Conservation (phyloP, 805 yeast genomes). For the Kazachstania psychrophila region DNA sequence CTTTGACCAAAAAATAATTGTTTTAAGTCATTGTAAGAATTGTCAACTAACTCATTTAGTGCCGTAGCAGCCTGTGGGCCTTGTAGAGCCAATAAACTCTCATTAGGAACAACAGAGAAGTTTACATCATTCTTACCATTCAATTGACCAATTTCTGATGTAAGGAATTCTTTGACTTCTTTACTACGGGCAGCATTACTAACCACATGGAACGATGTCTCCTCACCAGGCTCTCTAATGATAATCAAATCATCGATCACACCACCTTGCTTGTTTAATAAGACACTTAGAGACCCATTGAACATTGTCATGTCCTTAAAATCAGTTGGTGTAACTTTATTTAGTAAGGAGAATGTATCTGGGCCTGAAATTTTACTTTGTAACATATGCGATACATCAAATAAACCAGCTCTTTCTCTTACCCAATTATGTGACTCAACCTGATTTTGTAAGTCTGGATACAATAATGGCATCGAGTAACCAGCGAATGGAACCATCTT, state of each 20-base stretch:
- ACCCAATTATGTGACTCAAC: conserved; percentile 95
- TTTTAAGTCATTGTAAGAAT: conserved; percentile 32
- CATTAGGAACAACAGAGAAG: conserved; percentile 48
- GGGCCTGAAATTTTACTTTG: conserved; percentile 75
- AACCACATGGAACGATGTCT: conserved; percentile 65
- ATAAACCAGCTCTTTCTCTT: conserved; percentile 75
- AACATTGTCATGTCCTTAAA: conserved; percentile 46
- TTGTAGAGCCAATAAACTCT: conserved; percentile 76
- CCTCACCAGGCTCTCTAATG: conserved; percentile 57
- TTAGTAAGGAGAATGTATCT: conserved; percentile 56
- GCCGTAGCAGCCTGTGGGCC: conserved; percentile 78
- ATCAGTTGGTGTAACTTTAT: conserved; percentile 84
- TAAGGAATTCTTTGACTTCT: conserved; percentile 62
- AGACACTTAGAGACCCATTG: conserved; percentile 66
- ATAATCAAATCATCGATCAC: conserved; percentile 90
- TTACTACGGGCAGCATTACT: conserved; percentile 94
- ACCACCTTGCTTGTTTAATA: conserved; percentile 70
- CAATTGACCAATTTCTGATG: conserved; percentile 38
- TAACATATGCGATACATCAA: conserved; percentile 96
- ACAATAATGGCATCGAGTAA: conserved; percentile 89
- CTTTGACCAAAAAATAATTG: conserved; percentile 67
- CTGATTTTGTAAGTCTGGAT: conserved; percentile 67
- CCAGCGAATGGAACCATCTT: conserved; percentile 96
- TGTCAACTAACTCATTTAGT: conserved; percentile 49
- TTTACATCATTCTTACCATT: conserved; percentile 17